Percentiles rank a stretch among this genome's conserved stretches.
phyloP scores from a whole-genome alignment of 805 yeast species.

The Candida montana region DNA sequence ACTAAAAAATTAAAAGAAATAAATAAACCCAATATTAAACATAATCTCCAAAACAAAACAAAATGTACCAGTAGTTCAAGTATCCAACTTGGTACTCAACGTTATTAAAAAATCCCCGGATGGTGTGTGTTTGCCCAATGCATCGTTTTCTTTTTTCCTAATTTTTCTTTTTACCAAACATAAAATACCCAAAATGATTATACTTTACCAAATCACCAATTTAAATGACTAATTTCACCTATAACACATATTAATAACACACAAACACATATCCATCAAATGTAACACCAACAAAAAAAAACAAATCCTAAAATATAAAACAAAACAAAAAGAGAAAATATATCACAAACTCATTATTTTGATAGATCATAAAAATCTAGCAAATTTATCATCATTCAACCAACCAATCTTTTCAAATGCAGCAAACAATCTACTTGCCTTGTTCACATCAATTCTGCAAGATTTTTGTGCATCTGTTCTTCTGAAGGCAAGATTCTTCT shows the following conservation, averaged over 20 bases:
- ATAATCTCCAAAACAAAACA: not conserved
- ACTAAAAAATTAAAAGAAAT: too few species aligned
- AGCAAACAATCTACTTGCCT: conserved; percentile 87
- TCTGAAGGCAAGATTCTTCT: conserved; percentile 77
- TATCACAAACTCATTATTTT: not conserved
- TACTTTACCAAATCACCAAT: too few species aligned
- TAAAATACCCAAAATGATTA: too few species aligned
- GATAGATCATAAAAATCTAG: conserved; percentile 31
- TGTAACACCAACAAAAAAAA: not conserved
- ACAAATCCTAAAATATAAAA: not conserved
- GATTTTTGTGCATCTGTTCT: conserved; percentile 98
- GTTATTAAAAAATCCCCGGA: not conserved
- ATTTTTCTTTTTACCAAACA: not conserved
- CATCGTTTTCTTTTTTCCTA: not conserved
- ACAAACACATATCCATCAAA: not conserved
- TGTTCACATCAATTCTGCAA: conserved; percentile 94
- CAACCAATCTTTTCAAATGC: conserved; percentile 95
- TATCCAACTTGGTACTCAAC: not conserved
- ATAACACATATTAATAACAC: not conserved
- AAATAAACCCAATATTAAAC: too few species aligned
- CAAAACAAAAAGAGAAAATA: not conserved
- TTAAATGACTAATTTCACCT: not conserved
- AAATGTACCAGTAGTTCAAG: not conserved
- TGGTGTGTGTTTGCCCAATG: not conserved
- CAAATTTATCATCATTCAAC: conserved; percentile 76